These are phyloP conservation scores for Lentinus tigrinus DNA, from an alignment of 768 basidiomycete species.

Conservation along the genomic window DNA sequence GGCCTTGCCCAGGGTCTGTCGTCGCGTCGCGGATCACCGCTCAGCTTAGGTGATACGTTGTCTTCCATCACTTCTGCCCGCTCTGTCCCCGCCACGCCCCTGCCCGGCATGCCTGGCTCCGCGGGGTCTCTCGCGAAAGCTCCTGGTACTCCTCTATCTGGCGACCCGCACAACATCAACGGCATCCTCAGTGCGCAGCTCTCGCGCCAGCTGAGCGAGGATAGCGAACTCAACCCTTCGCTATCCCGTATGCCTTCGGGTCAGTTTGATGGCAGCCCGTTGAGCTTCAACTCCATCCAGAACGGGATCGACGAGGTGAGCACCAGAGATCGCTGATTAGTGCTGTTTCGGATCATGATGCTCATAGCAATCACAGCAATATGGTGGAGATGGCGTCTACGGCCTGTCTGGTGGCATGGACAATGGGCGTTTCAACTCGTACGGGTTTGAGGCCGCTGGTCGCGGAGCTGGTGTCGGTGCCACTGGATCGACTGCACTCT, in stretches of 20 bases:
- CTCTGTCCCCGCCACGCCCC: constrained; percentile 82
- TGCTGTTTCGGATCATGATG: not conserved
- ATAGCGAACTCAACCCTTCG: constrained; percentile 69
- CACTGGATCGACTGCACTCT: constrained; percentile 72
- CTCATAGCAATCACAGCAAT: constrained; percentile 38
- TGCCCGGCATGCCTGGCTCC: constrained; percentile 52
- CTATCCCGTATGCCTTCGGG: constrained; percentile 60
- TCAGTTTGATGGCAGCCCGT: constrained; percentile 51
- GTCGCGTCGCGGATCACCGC: constrained; percentile 77
- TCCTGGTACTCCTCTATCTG: constrained; percentile 50
- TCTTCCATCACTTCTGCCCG: constrained; percentile 60
- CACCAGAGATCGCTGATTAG: constrained; percentile 16
- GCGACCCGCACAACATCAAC: constrained; percentile 54
- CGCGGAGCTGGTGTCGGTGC: constrained; percentile 37
- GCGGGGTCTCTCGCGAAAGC: constrained; percentile 56
- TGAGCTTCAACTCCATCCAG: constrained; percentile 56
- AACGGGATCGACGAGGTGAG: constrained; percentile 57
- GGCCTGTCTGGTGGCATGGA: constrained; percentile 49
- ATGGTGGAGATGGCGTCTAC: constrained; percentile 55
- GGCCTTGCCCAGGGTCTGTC: constrained; percentile 41
- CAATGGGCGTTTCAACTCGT: constrained; percentile 52
- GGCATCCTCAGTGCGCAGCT: constrained; percentile 59
- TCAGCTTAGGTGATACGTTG: constrained; percentile 58
- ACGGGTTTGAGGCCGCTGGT: constrained; percentile 51
- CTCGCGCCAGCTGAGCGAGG: constrained; percentile 45